Evolutionary conservation across 106 monocot genomes (phyloP).

Genomic region (Dioscorea alata): DNA sequence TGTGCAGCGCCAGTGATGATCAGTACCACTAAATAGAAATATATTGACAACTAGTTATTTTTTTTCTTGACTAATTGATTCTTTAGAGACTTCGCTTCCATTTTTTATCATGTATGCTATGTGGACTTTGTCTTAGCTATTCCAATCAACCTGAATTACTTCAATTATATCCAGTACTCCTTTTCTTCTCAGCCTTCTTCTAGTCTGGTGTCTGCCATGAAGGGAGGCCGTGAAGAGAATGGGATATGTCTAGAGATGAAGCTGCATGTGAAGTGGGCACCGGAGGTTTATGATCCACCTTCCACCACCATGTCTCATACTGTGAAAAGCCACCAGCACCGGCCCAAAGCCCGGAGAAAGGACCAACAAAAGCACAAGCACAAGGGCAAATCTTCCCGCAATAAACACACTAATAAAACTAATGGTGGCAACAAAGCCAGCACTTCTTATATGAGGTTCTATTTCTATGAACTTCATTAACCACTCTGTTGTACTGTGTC

Average conservation of each 20-base stretch:
- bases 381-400: slow-evolving; percentile 38
- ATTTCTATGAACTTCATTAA: not conserved
- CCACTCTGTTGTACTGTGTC: not conserved
- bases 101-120: not conserved
- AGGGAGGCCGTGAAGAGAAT: slow-evolving; percentile 50
- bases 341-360: slow-evolving; percentile 45
- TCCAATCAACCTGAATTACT: not conserved
- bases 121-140: not conserved
- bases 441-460: slow-evolving; percentile 12
- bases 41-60: not conserved
- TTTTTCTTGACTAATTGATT: not conserved
- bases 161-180: not conserved
- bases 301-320: slow-evolving; percentile 53
- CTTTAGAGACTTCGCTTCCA: not conserved
- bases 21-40: too few relatives aligned
- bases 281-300: slow-evolving; percentile 78
- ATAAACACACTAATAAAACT: slow-evolving; percentile 18
- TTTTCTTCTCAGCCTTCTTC: slow-evolving; percentile 27
- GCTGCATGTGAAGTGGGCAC: slow-evolving; percentile 69
- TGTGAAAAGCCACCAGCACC: slow-evolving; percentile 27
- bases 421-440: not conserved
- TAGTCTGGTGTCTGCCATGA: slow-evolving; percentile 59
- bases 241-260: slow-evolving; percentile 16
- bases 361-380: slow-evolving; percentile 37
- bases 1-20: too few relatives aligned